These are phyloP conservation scores for Trichoderma asperelloides DNA, from an alignment of 495 filamentous ascomycete species.

Conservation along the genomic window DNA sequence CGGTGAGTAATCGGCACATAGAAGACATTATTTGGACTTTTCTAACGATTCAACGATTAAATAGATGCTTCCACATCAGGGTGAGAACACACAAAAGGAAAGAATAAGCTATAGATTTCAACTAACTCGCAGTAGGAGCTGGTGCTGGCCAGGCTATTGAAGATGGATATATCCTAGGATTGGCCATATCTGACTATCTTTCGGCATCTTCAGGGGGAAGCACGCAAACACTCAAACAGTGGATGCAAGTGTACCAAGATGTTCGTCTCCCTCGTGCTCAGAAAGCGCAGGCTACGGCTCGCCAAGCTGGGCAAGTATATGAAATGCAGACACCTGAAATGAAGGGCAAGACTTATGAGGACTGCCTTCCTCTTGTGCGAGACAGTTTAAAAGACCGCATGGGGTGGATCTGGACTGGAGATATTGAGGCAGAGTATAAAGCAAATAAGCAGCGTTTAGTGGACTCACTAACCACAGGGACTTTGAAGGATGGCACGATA, in stretches of 20 bases:
- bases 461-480: neutral
- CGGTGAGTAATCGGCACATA: neutral
- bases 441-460: neutral
- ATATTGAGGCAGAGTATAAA: conserved; percentile 25
- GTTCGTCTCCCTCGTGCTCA: conserved; percentile 32
- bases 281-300: conserved; percentile 26
- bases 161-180: neutral
- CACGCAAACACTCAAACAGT: conserved; percentile 14
- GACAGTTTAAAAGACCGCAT: conserved; percentile 20
- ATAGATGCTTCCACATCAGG: conserved; percentile 5
- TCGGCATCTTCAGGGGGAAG: neutral
- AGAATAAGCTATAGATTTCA: neutral
- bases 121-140: conserved; percentile 3
- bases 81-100: neutral
- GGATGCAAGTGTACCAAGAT: conserved; percentile 30
- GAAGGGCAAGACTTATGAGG: conserved; percentile 22
- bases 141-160: neutral
- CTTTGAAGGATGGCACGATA: neutral
- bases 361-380: conserved; percentile 21
- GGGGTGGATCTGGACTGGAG: conserved; percentile 28
- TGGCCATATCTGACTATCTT: conserved; percentile 18
- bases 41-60: neutral
- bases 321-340: conserved; percentile 27
- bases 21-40: conserved; percentile 7
- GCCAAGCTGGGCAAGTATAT: conserved; percentile 28